These are phyloP conservation scores for Ophiostoma piceae DNA, from an alignment of 2,329 filamentous ascomycete genomes.

Conservation along the genomic window DNA sequence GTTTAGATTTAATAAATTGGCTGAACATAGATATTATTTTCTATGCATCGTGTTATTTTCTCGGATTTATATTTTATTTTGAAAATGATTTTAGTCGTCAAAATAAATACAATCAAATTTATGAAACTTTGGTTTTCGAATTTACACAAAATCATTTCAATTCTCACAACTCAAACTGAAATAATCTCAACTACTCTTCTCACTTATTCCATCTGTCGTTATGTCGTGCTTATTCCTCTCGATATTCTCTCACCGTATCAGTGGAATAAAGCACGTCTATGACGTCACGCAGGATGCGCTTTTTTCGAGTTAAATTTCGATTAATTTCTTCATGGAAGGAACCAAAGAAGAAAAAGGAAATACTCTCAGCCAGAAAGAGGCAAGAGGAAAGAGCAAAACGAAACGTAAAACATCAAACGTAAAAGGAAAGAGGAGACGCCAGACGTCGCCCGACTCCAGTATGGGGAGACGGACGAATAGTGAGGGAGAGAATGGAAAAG, in stretches of 20 bases:
- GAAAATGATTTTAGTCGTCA: too few relatives aligned
- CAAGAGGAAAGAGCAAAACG: background rate
- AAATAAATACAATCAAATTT: too few relatives aligned
- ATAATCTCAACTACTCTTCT: background rate
- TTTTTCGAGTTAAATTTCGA: background rate
- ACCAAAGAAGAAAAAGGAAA: background rate
- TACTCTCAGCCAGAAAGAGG: background rate
- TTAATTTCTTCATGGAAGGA: background rate
- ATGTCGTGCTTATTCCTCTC: background rate
- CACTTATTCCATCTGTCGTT: background rate
- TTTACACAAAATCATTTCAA: background rate
- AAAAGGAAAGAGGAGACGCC: slow-evolving; percentile 2
- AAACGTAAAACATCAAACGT: background rate
- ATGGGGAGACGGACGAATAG: background rate
- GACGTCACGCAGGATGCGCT: background rate
- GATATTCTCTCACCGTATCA: slow-evolving; percentile 12
- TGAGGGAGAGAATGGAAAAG: slow-evolving; percentile 3
- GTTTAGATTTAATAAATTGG: background rate
- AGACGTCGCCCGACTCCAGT: background rate
- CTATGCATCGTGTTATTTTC: too few relatives aligned
- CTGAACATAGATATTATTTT: too few relatives aligned
- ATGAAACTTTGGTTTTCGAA: too few relatives aligned
- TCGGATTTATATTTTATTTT: too few relatives aligned
- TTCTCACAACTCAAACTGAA: background rate
- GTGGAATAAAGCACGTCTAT: background rate